Percentiles rank a stretch among this genome's conserved stretches.
These are phyloP conservation scores for Gentiana macrophylla DNA, from an alignment of 257 asterid species.

Conservation along the genomic window DNA sequence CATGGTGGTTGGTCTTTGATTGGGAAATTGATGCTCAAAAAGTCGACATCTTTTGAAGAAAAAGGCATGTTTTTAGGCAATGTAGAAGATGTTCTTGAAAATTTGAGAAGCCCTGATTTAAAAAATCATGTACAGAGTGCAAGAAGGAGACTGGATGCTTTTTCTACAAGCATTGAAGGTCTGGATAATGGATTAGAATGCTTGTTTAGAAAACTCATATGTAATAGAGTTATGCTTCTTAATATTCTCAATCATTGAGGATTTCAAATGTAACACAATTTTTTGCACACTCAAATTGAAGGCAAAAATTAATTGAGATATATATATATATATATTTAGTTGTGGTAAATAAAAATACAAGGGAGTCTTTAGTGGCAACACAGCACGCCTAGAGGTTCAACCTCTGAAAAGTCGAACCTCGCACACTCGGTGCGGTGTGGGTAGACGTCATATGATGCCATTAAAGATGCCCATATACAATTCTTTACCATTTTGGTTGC, in stretches of 20 bases:
- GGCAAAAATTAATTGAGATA: too few relatives aligned
- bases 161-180: conserved; percentile 18
- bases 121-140: conserved; percentile 23
- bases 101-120: conserved; percentile 13
- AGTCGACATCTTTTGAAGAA: conserved; percentile 6
- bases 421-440: too few relatives aligned
- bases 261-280: too few relatives aligned
- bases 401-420: too few relatives aligned
- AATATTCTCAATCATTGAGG: conserved; percentile 16
- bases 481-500: too few relatives aligned
- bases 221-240: conserved; percentile 26
- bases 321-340: too few relatives aligned
- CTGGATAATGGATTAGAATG: conserved; percentile 25
- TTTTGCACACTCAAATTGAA: too few relatives aligned
- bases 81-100: conserved; percentile 24
- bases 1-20: conserved; percentile 25
- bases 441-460: too few relatives aligned
- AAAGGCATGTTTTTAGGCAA: conserved; percentile 16
- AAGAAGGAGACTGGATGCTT: conserved; percentile 21
- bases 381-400: too few relatives aligned
- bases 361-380: too few relatives aligned
- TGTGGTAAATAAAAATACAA: too few relatives aligned
- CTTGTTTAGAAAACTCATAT: conserved; percentile 23
- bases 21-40: conserved; percentile 25
- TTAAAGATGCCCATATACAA: too few relatives aligned